Evolutionary conservation across 1,284 basidiomycete genomes (phyloP).

Genomic region (Leccinum pachyderme): DNA sequence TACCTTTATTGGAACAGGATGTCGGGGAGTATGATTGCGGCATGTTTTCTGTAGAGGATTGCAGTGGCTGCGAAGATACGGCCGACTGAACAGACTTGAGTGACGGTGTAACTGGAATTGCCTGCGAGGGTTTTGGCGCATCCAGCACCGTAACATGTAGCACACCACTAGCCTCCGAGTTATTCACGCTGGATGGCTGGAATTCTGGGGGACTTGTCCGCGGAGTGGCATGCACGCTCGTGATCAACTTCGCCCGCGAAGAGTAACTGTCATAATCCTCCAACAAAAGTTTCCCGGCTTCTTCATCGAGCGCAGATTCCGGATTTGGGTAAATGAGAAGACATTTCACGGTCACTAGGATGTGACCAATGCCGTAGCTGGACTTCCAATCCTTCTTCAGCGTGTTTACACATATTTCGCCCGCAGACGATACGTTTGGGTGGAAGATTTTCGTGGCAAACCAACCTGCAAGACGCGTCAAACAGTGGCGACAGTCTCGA

Average conservation of each 20-base stretch:
- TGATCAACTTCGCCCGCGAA: conserved; percentile 77
- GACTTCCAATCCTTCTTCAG: conserved; percentile 97
- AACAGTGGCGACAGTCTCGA: neutral
- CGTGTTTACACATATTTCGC: conserved; percentile 97
- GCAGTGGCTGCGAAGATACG: conserved; percentile 35
- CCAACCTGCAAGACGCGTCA: conserved; percentile 56
- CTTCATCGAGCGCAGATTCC: conserved; percentile 92
- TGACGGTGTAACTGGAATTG: conserved; percentile 26
- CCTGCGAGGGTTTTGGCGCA: conserved; percentile 25
- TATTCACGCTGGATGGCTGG: conserved; percentile 41
- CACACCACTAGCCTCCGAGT: conserved; percentile 11
- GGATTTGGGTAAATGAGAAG: conserved; percentile 95
- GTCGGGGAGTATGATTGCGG: conserved; percentile 35
- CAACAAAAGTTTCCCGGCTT: conserved; percentile 86
- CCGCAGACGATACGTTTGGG: conserved; percentile 86
- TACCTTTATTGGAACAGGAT: conserved; percentile 41
- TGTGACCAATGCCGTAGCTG: conserved; percentile 87
- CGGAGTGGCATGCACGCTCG: conserved; percentile 83
- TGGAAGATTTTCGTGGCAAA: conserved; percentile 95
- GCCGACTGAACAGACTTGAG: conserved; percentile 40
- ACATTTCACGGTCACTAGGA: conserved; percentile 90
- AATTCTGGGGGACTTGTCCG: conserved; percentile 68
- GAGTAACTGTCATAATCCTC: conserved; percentile 89
- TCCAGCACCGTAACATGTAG: conserved; percentile 20
- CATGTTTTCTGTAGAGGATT: conserved; percentile 40